These are phyloP conservation scores for Telopea speciosissima DNA, from an alignment of 177 flowering plant species.

Conservation along the genomic window DNA sequence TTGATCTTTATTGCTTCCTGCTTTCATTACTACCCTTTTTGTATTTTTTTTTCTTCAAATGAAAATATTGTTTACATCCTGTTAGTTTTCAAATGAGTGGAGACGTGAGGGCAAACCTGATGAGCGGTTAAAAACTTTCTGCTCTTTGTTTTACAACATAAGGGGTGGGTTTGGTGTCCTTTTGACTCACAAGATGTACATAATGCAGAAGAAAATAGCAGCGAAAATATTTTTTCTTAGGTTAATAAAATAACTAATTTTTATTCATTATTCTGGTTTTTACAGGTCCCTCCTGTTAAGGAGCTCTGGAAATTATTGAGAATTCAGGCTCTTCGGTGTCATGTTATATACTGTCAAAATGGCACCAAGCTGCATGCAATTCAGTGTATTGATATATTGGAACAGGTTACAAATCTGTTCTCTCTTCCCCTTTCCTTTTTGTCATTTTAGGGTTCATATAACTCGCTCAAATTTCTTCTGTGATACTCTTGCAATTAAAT, in stretches of 20 bases:
- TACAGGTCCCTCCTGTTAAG: constrained; percentile 70
- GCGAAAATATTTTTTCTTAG: neutral
- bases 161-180: neutral
- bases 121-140: neutral
- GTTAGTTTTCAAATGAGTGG: neutral
- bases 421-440: no score
- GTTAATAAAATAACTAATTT: neutral
- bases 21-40: no score
- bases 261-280: constrained; percentile 7
- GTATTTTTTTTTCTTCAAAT: neutral
- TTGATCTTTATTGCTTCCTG: no score
- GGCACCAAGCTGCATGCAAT: constrained; percentile 71
- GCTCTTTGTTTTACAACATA: neutral
- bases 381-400: no score
- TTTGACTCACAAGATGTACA: neutral
- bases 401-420: no score
- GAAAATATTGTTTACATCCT: neutral
- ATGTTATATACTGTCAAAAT: constrained; percentile 67
- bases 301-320: constrained; percentile 78
- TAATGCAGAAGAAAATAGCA: no score
- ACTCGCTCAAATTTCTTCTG: no score
- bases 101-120: neutral
- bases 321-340: constrained; percentile 90
- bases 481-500: no score
- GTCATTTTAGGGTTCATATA: no score